A percentile compares a stretch with the other conserved stretches of the same genome.
These are phyloP conservation scores for Gonapodya sp. DNA, from an alignment of 192 early-diverging fungal species.

Conservation along the genomic window DNA sequence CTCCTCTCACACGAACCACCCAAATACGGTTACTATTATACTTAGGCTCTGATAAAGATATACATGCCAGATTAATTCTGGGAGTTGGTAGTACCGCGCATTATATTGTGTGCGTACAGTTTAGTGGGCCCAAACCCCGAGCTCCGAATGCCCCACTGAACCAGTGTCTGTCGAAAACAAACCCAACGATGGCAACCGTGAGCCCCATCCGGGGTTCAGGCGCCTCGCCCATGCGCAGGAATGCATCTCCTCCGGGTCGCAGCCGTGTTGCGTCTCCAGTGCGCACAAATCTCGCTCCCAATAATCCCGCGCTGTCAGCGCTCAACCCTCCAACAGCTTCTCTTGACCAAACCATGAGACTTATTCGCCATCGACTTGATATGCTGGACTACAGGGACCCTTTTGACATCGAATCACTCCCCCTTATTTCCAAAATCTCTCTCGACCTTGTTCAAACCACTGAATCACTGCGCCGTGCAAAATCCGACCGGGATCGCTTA, in stretches of 20 bases:
- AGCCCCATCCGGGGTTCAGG: background rate
- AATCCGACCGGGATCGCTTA: slow-evolving; percentile 20
- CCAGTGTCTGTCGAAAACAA: too few species aligned
- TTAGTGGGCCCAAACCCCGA: too few species aligned
- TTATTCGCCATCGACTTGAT: slow-evolving; percentile 30
- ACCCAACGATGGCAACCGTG: background rate
- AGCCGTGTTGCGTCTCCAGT: background rate
- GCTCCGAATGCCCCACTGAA: too few species aligned
- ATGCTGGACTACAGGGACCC: slow-evolving; percentile 33
- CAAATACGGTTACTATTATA: too few species aligned
- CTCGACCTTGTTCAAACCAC: slow-evolving; percentile 36
- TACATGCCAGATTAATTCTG: too few species aligned
- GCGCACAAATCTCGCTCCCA: background rate
- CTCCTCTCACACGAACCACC: too few species aligned
- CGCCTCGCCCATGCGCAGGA: background rate
- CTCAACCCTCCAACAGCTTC: background rate
- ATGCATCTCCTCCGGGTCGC: background rate
- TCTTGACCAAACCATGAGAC: background rate
- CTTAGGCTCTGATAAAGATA: too few species aligned
- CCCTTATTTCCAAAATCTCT: slow-evolving; percentile 30
- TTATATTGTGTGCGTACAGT: too few species aligned
- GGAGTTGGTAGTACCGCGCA: too few species aligned
- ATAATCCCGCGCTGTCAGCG: background rate
- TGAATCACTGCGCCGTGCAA: slow-evolving; percentile 25
- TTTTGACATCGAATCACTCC: slow-evolving; percentile 19